A percentile compares a stretch with the other conserved stretches of the same genome.
phyloP scores from a whole-genome alignment of 2,329 filamentous ascomycete species.

The Huntiella moniliformis region DNA sequence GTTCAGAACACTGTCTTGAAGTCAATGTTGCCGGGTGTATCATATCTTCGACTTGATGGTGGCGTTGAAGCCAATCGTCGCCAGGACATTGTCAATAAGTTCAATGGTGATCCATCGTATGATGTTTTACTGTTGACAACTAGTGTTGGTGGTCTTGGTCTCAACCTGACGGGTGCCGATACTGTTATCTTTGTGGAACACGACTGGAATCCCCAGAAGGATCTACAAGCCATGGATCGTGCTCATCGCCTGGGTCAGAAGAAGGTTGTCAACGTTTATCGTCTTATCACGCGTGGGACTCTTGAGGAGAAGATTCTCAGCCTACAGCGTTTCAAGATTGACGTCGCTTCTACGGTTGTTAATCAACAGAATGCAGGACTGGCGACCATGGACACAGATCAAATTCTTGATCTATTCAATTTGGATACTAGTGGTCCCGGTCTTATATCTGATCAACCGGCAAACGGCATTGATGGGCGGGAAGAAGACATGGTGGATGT shows the following conservation, averaged over 20 bases:
- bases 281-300: constrained; percentile 85
- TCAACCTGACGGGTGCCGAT: constrained; percentile 91
- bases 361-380: constrained; percentile 97
- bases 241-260: constrained; percentile 97
- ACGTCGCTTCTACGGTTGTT: constrained; percentile 92
- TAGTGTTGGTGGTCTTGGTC: constrained; percentile 78
- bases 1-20: constrained; percentile 87
- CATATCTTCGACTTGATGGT: constrained; percentile 85
- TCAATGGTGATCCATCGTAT: constrained; percentile 94
- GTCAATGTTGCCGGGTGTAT: constrained; percentile 77
- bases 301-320: constrained; percentile 97
- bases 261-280: constrained; percentile 98
- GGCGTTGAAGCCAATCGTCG: constrained; percentile 81
- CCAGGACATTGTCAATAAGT: constrained; percentile 96
- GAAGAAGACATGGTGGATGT: constrained; percentile 84
- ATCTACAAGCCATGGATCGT: constrained; percentile 96
- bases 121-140: constrained; percentile 88
- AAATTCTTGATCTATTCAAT: constrained; percentile 92
- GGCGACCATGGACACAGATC: constrained; percentile 91
- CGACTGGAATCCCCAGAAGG: constrained; percentile 98
- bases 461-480: constrained; percentile 36
- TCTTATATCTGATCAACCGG: constrained; percentile 35
- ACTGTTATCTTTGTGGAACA: constrained; percentile 99
- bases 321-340: constrained; percentile 97
- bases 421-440: constrained; percentile 59